phyloP scores from a whole-genome alignment of 2,329 filamentous ascomycete species.

The Phyllosticta capitalensis region DNA sequence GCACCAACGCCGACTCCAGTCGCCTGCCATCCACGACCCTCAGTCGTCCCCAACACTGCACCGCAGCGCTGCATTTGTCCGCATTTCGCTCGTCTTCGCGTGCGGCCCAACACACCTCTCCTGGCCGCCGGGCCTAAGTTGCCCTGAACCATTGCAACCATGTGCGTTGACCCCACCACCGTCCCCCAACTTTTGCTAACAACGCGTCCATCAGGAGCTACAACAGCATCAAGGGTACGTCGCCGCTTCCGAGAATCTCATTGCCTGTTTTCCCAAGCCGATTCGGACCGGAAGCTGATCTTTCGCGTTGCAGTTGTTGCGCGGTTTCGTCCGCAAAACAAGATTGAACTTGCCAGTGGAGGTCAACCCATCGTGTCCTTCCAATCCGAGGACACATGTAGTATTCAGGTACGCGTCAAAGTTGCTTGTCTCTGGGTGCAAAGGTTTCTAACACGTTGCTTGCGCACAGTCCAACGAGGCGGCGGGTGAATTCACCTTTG shows the following conservation, averaged over 20 bases:
- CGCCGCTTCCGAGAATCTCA: background rate
- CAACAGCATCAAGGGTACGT: constrained; percentile 39
- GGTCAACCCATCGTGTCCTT: constrained; percentile 89
- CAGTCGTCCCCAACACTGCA: background rate
- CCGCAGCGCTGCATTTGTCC: background rate
- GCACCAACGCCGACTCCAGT: background rate
- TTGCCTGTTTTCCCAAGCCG: background rate
- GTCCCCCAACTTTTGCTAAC: constrained; percentile 37
- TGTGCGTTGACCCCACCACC: constrained; percentile 22
- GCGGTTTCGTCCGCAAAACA: constrained; percentile 95
- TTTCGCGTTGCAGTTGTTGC: constrained; percentile 63
- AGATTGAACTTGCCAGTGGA: constrained; percentile 79
- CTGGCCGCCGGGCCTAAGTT: constrained; percentile 25
- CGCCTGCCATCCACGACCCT: background rate
- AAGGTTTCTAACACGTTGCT: constrained; percentile 11
- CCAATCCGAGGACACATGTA: constrained; percentile 79
- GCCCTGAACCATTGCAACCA: constrained; percentile 24
- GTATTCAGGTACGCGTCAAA: constrained; percentile 56
- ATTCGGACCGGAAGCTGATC: constrained; percentile 18
- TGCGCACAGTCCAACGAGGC: constrained; percentile 64
- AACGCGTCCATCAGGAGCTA: constrained; percentile 25
- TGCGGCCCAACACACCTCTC: background rate
- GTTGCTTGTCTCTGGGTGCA: background rate
- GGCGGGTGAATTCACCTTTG: constrained; percentile 78
- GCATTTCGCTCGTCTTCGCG: background rate